Base-by-base conservation (phyloP, 2,329 filamentous ascomycete genomes). In the Scytalidium sp. region DNA sequence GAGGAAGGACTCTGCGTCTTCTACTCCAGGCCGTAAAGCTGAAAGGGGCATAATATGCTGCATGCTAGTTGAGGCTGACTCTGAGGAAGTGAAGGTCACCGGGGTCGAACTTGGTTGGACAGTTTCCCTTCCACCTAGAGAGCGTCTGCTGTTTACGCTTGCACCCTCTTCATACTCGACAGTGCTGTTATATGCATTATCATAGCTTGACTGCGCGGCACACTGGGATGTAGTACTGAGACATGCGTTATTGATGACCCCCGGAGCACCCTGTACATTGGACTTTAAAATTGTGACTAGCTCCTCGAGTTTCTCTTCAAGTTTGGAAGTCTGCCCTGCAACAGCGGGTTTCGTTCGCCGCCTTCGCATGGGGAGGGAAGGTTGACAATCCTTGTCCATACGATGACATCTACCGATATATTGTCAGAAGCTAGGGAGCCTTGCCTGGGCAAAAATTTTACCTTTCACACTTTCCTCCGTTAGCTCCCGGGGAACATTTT, bases 301-400 rank as follows among this genome's bases (percentile, higher is more conserved):
- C 4, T 19, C 21, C 17, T 46, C 44, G 5, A 46, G 25, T 39
- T 46, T 46, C 11, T 17, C 49, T 32, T 51, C 45, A 8, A 51
- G 41, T 20, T 45, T 51, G 13, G 46, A 48, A 13, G 44, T 47
- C 19, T 44, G 19, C 19, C 13, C 3, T 15, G 13, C 20, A 19
- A n/a, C 7, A 3, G 44, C n/a, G 27, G 25, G 43, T 42, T 43
- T 49, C 29, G 20, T 23, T n/a, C 50, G 45, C 7, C 27, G 21
- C 36, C 22, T 45, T 3, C 45, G 50, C 15, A 45, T 17, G 9
- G 50, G 45, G 41, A 45, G 45, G 13, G 50, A 51, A 41, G 45
- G 45, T 29, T 49, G 50, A 41, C 50, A 51, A 19, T n/a, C 19
- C 36, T 51, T 51, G 6, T 42, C 29, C 45, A 51, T 51, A 15